These are phyloP conservation scores for Phytophthora cactorum DNA, from an alignment of 352 stramenopile species.

Conservation along the genomic window DNA sequence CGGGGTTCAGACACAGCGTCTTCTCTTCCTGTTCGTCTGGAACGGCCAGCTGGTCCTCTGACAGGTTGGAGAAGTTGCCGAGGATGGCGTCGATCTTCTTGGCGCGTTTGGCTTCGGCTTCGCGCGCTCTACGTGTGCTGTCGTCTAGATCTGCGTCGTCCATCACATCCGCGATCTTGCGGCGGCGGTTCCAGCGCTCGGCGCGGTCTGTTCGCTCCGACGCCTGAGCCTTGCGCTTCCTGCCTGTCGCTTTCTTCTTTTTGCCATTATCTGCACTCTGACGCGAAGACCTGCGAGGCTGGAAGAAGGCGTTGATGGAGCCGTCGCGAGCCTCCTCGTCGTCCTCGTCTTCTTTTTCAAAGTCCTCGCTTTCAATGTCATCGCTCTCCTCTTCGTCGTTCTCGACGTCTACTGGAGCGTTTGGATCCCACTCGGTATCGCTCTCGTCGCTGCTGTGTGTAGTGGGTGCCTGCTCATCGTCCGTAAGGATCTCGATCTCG, in stretches of 20 bases:
- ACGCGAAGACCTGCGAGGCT: background rate
- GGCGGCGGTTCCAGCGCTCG: slow-evolving; percentile 56
- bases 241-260: slow-evolving; percentile 16
- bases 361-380: slow-evolving; percentile 35
- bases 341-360: slow-evolving; percentile 15
- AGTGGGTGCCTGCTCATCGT: slow-evolving; percentile 3
- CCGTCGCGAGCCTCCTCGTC: slow-evolving; percentile 17
- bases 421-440: slow-evolving; percentile 50
- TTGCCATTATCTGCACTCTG: slow-evolving; percentile 4
- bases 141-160: slow-evolving; percentile 75
- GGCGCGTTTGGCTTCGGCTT: slow-evolving; percentile 66
- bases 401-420: background rate
- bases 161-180: slow-evolving; percentile 70
- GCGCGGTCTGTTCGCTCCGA: slow-evolving; percentile 27
- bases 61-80: slow-evolving; percentile 39
- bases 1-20: slow-evolving; percentile 69
- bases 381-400: slow-evolving; percentile 37
- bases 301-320: slow-evolving; percentile 17
- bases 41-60: slow-evolving; percentile 42
- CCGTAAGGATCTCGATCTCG: slow-evolving; percentile 23
- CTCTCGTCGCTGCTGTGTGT: slow-evolving; percentile 16
- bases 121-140: slow-evolving; percentile 60
- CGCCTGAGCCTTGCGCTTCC: slow-evolving; percentile 33
- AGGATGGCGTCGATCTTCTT: slow-evolving; percentile 42
- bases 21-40: slow-evolving; percentile 27